Evolutionary conservation across 2,329 filamentous ascomycete species (phyloP), one percentile per base, ranked within the genome.

Genomic region (Capronia americana): DNA sequence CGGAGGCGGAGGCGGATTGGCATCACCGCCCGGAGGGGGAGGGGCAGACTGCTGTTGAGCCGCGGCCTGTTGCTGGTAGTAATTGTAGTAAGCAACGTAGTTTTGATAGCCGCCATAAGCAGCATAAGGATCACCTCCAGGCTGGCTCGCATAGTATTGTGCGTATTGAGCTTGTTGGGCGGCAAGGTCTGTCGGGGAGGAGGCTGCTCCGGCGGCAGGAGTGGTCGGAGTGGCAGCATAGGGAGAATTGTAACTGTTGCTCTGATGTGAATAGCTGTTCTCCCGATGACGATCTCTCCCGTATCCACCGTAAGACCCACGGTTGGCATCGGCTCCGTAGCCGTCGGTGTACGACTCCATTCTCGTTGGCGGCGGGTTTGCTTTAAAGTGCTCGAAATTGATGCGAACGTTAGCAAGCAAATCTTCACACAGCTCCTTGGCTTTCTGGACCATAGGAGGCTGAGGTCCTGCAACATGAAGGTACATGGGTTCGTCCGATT

Each of bases 401-500:
- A 92, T 86, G 75, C 89, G 91, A 63, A 99, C 95, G 72, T 95
- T 96, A 69, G 84, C 86, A 56, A 99, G 86, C 59, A 99, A 83
- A 74, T 97, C 93, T 73, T 94, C 87, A 77, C 94, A 98, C 54
- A 97, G 88, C 71, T 92, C 88, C 77, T 95, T 96, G 44, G 92
- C 95, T 72, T 88, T 89, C 67, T 93, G 86, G 38, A 99, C 94
- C 83, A 96, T 92, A 68, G 87, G 86, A 17, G 91, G 86, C 76
- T 97, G 92, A 6, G 95, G 95, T 4, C 93, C 94, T 91, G 95
- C 92, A 71, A 98, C 93, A 78, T 98, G 93, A 54, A 99, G 85
- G 76, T 93, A 98, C 93, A 99, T 98, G 2, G 92, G 88, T 77
- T 98, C 94, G 56, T 99, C 94, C 71, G 92, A 96, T 79, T 99